Evolutionary conservation across 768 basidiomycete genomes (phyloP), one percentile per base, ranked within the genome.

Genomic region (Pleurotus eryngii): DNA sequence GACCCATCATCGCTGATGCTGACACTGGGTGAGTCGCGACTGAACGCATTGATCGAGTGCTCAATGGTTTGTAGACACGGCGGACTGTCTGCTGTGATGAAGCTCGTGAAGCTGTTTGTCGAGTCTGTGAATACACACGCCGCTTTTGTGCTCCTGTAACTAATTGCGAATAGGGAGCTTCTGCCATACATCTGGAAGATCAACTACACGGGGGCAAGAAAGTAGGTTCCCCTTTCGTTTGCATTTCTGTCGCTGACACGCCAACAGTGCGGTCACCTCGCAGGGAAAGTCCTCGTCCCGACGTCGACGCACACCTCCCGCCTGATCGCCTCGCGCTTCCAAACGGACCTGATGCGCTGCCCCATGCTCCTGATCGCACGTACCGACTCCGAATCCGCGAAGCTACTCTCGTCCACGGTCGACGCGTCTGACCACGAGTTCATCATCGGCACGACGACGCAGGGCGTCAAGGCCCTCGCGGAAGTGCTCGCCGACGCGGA

Each of bases 161-260:
- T 18, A 15, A 57, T 24, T 22, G 43, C 27, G 24, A n/a, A 5
- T 60, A 90, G 82, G 95, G 95, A 22, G 90, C 92, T 12, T 82
- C 95, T 7, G 95, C 82, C 14, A 89, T 98, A 49, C 95, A 98
- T 70, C 71, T 97, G 18, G 95, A 98, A 68, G 95, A 98, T 71
- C 93, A 96, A 68, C 78, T 96, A 5, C 92, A 95, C 61, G 95
- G 95, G 27, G 92, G 92, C 24, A 97, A 97, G 76, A 95, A 97
- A 75, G 86, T 83, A 51, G 35, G 69, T 48, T 35, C 30, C 9
- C 9, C 30, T 2, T 2, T 11, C 30, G 9, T 11, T 35, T 11
- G 9, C 30, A 9, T 35, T 24, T n/a, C 40, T 30, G 57, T 46
- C 26, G 58, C 55, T 58, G 59, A 64, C 49, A 17, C 17, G 43